Percentiles rank a stretch among this genome's conserved stretches.
Evolutionary conservation across 2,329 filamentous ascomycete species (phyloP).

Genomic region (Penicillium sp.): DNA sequence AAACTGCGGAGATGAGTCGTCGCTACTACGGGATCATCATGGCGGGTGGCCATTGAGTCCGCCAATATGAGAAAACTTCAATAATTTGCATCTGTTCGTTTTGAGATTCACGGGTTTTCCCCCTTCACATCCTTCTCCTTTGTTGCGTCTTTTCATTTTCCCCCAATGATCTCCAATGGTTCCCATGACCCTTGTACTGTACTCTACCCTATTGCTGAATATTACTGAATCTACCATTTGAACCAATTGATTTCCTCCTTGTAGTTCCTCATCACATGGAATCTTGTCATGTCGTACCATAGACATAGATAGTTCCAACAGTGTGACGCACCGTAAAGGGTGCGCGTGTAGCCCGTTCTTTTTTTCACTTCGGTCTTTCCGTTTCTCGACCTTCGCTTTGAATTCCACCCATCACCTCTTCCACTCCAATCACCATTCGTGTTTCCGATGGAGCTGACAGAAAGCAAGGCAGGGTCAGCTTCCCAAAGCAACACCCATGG

Average conservation of each 20-base stretch:
- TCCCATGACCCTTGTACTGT: constrained; percentile 13
- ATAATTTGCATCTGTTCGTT: neutral
- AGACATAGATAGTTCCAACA: neutral
- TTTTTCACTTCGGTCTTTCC: neutral
- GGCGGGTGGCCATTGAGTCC: constrained; percentile 46
- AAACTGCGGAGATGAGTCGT: constrained; percentile 70
- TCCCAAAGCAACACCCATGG: neutral
- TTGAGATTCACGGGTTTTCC: neutral
- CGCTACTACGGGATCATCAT: constrained; percentile 69
- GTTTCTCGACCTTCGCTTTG: neutral
- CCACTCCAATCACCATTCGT: too few relatives aligned
- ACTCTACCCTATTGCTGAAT: constrained; percentile 9
- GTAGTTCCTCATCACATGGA: neutral
- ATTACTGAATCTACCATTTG: constrained; percentile 4
- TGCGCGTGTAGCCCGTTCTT: neutral
- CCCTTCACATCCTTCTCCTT: constrained; percentile 2
- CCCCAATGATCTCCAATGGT: constrained; percentile 11
- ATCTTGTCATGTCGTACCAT: neutral
- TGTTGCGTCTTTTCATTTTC: constrained; percentile 11
- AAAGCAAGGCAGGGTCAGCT: neutral
- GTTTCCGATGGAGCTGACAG: neutral
- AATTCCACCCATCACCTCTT: neutral
- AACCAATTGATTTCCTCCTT: neutral
- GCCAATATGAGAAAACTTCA: neutral
- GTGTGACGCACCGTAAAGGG: neutral